Evolutionary conservation across 2,329 filamentous ascomycete species (phyloP).

Genomic region (Monosporascus sp.): DNA sequence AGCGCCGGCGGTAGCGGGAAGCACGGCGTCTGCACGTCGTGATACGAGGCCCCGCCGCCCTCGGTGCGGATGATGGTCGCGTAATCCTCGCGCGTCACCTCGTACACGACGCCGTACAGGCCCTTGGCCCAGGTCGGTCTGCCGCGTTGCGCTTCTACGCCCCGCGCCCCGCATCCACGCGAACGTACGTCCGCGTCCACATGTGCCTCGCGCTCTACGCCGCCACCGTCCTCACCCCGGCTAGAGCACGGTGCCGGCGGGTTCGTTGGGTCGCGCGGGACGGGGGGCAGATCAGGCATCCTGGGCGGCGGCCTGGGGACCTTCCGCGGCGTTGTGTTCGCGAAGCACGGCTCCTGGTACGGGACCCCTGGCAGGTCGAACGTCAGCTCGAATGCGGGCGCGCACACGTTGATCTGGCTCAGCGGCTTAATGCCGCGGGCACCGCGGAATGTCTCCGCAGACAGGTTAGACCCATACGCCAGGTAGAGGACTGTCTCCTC

Average conservation of each 20-base stretch:
- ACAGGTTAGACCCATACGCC: conserved; percentile 90
- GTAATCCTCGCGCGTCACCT: conserved; percentile 80
- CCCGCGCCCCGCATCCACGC: neutral
- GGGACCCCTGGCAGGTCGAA: conserved; percentile 85
- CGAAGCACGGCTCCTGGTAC: conserved; percentile 88
- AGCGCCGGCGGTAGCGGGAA: conserved; percentile 57
- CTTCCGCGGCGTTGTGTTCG: conserved; percentile 65
- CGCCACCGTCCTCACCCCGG: no score
- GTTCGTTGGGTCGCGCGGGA: conserved; percentile 22
- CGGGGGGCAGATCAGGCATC: neutral
- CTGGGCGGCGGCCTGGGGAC: conserved; percentile 34
- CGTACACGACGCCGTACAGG: conserved; percentile 89
- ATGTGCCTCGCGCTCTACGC: no score
- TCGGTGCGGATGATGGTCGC: conserved; percentile 84
- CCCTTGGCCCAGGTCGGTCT: conserved; percentile 68
- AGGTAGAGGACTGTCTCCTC: conserved; percentile 64
- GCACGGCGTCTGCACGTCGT: conserved; percentile 77
- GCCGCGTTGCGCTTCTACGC: conserved; percentile 26
- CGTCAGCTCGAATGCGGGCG: conserved; percentile 70
- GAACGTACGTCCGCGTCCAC: neutral
- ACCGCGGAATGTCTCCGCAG: conserved; percentile 72
- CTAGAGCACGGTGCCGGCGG: conserved; percentile 19
- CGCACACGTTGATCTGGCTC: conserved; percentile 74
- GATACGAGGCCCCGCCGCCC: conserved; percentile 79
- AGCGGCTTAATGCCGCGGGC: conserved; percentile 74